Conservation (phyloP, 73 alveolate genomes). For the Paramecium pentaurelia region DNA sequence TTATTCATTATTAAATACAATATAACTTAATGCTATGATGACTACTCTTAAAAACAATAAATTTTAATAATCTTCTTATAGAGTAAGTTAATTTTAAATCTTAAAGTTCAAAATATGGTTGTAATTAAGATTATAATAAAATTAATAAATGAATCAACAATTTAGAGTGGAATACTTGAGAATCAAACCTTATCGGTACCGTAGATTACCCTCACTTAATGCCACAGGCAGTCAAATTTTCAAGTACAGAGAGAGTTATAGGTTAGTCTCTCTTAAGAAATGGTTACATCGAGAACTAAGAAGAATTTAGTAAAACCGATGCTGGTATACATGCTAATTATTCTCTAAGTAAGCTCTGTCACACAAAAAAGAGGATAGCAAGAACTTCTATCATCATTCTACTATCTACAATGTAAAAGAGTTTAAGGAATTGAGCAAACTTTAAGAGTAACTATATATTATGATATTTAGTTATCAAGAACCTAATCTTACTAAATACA, state of each 20-base stretch:
- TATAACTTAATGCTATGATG: neutral
- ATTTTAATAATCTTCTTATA: neutral
- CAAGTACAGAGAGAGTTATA: constrained; percentile 20
- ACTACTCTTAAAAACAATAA: neutral
- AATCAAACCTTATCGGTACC: neutral
- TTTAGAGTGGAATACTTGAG: constrained; percentile 17
- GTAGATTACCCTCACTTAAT: neutral
- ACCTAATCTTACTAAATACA: neutral
- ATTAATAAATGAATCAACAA: neutral
- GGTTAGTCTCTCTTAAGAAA: constrained; percentile 12
- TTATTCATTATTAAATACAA: neutral
- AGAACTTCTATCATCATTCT: constrained; percentile 37
- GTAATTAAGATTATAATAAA: neutral
- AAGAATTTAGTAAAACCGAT: neutral
- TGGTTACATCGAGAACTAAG: neutral
- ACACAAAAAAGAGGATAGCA: neutral
- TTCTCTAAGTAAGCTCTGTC: neutral
- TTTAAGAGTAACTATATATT: neutral
- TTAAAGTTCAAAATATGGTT: neutral
- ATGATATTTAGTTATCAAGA: neutral
- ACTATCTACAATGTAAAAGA: neutral
- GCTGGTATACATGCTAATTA: neutral
- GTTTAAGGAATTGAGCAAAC: neutral
- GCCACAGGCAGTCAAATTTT: neutral
- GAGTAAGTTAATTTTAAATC: neutral